Evolutionary conservation across 345 rosid genomes (phyloP).

Genomic region (Eucalyptus guilfoylei): DNA sequence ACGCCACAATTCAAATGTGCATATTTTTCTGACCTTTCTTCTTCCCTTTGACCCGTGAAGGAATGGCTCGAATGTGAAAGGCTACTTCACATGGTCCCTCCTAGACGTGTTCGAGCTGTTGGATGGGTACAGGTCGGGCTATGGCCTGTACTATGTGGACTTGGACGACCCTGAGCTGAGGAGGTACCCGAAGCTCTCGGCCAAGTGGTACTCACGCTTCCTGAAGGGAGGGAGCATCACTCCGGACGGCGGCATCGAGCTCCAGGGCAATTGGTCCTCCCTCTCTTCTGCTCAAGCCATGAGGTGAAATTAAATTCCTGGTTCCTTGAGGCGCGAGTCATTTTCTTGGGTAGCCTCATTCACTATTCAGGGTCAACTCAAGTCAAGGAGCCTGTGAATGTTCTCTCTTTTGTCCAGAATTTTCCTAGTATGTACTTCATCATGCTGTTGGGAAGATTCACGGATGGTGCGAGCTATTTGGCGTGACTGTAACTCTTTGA

Average conservation of each 20-base stretch:
- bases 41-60: not conserved
- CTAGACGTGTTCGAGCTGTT: conserved; percentile 1
- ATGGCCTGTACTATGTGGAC: conserved; percentile 5
- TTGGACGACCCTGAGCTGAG: not conserved
- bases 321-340: not conserved
- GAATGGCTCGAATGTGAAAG: conserved; percentile 5
- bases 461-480: not conserved
- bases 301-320: not conserved
- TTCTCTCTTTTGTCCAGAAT: not conserved
- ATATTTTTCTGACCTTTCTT: not conserved
- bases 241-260: not conserved
- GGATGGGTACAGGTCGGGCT: not conserved
- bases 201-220: conserved; percentile 3
- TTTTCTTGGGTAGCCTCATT: not conserved
- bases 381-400: not conserved
- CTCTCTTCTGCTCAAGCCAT: not conserved
- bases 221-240: not conserved
- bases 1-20: not conserved
- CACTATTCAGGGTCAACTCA: not conserved
- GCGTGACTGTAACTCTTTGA: not conserved
- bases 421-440: not conserved
- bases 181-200: conserved; percentile 5
- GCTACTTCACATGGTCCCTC: conserved; percentile 9
- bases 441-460: not conserved
- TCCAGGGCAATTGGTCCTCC: not conserved